These are phyloP conservation scores for Psilocybe tampanensis DNA, from an alignment of 768 basidiomycete species.

Conservation along the genomic window DNA sequence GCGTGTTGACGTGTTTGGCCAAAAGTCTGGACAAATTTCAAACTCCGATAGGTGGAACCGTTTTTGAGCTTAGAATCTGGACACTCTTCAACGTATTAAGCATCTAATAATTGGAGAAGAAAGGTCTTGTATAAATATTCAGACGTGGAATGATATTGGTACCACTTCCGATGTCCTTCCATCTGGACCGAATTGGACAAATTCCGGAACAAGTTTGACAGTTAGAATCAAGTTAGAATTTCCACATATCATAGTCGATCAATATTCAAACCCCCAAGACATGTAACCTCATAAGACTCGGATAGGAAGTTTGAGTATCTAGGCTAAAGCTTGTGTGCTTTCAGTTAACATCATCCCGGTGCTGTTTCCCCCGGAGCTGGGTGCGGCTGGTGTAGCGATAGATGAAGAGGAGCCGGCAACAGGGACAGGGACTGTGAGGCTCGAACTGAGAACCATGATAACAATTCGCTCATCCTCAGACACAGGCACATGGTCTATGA, in stretches of 20 bases:
- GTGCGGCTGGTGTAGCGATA: neutral
- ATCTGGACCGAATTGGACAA: no score
- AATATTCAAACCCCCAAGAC: no score
- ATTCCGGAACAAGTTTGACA: no score
- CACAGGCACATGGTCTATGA: constrained; percentile 39
- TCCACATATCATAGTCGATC: no score
- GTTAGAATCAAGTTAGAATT: no score
- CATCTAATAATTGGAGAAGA: neutral
- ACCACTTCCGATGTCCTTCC: no score
- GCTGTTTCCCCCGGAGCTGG: neutral
- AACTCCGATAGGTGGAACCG: constrained; percentile 21
- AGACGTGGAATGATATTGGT: no score
- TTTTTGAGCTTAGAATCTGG: neutral
- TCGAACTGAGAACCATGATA: constrained; percentile 41
- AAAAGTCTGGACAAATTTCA: constrained; percentile 10
- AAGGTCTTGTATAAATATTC: no score
- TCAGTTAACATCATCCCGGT: no score
- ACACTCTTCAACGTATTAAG: constrained; percentile 24
- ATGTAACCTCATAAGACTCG: no score
- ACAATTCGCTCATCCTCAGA: constrained; percentile 41
- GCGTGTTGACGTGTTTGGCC: constrained; percentile 31
- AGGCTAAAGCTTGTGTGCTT: no score
- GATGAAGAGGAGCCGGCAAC: constrained; percentile 2
- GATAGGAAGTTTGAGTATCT: no score
- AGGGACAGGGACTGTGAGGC: constrained; percentile 16